phyloP scores from a whole-genome alignment of 2,329 filamentous ascomycete genomes.

The Penicillium sp. region DNA sequence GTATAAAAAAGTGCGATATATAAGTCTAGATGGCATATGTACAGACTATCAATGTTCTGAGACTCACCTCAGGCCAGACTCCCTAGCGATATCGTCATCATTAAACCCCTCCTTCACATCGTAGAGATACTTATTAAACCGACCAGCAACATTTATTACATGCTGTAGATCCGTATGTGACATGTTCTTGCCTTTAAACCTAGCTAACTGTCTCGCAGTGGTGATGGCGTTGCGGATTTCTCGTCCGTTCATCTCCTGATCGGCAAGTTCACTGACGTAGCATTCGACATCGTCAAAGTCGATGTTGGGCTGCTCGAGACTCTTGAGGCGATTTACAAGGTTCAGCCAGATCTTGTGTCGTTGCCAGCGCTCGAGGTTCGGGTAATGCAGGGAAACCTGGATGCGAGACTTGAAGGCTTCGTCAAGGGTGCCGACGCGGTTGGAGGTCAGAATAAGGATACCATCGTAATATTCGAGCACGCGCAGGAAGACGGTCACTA shows the following conservation, averaged over 20 bases:
- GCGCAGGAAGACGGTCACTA: too few species aligned
- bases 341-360: slow-evolving; percentile 20
- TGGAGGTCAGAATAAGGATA: too few species aligned
- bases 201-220: slow-evolving; percentile 18
- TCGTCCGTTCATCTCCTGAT: slow-evolving; percentile 22
- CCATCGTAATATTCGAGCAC: too few species aligned
- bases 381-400: too few species aligned
- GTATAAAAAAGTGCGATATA: too few species aligned
- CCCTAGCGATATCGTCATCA: background rate
- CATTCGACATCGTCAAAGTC: slow-evolving; percentile 16
- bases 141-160: slow-evolving; percentile 11
- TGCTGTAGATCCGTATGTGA: slow-evolving; percentile 15
- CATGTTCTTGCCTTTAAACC: slow-evolving; percentile 14
- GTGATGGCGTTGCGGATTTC: slow-evolving; percentile 26
- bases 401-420: too few species aligned
- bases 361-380: background rate
- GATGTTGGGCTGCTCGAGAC: slow-evolving; percentile 13
- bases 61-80: background rate
- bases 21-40: too few species aligned
- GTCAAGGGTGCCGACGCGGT: too few species aligned
- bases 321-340: slow-evolving; percentile 18
- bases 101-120: background rate
- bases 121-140: slow-evolving; percentile 15
- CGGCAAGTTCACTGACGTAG: slow-evolving; percentile 17
- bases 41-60: too few species aligned